Conservation (phyloP, 2,329 filamentous ascomycete species). For the Grosmannia serpens region DNA sequence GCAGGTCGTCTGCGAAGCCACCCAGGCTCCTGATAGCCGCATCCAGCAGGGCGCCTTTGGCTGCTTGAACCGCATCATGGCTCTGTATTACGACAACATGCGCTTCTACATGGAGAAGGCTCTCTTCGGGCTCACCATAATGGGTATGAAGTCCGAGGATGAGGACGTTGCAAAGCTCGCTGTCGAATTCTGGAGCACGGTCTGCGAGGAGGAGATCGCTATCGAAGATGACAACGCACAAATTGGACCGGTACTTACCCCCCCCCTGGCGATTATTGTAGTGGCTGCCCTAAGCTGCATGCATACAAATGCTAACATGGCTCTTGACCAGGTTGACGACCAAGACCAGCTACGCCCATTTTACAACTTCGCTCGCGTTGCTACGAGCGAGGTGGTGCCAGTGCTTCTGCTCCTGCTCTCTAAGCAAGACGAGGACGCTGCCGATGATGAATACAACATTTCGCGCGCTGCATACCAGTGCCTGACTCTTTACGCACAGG, state of each 20-base stretch:
- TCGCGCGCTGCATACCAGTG: slow-evolving; percentile 94
- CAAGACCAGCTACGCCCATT: slow-evolving; percentile 79
- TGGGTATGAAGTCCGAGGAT: slow-evolving; percentile 96
- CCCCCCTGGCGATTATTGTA: slow-evolving; percentile 2
- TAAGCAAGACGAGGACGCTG: slow-evolving; percentile 94
- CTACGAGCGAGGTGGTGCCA: slow-evolving; percentile 86
- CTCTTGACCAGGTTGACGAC: slow-evolving; percentile 40
- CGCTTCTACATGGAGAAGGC: slow-evolving; percentile 99
- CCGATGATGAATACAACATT: slow-evolving; percentile 95
- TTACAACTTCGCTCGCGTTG: slow-evolving; percentile 91
- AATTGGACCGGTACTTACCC: slow-evolving; percentile 30
- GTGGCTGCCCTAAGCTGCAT: neutral
- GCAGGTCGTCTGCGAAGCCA: slow-evolving; percentile 99
- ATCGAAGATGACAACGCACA: slow-evolving; percentile 95
- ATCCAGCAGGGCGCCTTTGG: slow-evolving; percentile 96
- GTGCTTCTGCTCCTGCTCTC: slow-evolving; percentile 81
- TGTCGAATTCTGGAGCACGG: slow-evolving; percentile 99
- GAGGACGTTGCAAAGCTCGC: slow-evolving; percentile 97
- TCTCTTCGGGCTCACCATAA: slow-evolving; percentile 89
- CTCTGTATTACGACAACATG: slow-evolving; percentile 98
- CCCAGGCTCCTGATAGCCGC: slow-evolving; percentile 78
- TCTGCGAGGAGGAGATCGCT: slow-evolving; percentile 95
- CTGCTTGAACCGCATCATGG: slow-evolving; percentile 97
- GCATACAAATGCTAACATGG: slow-evolving; percentile 6
- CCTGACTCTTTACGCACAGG: slow-evolving; percentile 87